These are phyloP conservation scores for Mycena floridula DNA, from an alignment of 768 basidiomycete genomes.

Conservation along the genomic window DNA sequence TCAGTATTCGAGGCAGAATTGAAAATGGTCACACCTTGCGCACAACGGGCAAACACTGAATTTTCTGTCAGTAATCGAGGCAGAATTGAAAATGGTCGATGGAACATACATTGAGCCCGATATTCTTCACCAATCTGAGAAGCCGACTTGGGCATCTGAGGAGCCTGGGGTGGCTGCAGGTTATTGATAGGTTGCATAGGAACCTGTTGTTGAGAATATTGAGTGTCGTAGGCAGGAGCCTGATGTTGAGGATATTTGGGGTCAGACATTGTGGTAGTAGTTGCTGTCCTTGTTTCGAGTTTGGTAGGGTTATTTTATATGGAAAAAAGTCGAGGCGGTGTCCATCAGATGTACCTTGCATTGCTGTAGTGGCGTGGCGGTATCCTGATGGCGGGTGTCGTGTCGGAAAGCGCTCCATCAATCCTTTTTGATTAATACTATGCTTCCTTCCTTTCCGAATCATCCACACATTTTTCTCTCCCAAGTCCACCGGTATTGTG, in stretches of 20 bases:
- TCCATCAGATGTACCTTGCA: neutral
- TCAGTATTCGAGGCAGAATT: neutral
- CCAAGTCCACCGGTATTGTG: no score
- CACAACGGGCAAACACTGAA: constrained; percentile 18
- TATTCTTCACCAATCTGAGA: constrained; percentile 20
- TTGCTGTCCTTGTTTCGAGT: neutral
- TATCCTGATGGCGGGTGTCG: no score
- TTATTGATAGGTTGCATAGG: neutral
- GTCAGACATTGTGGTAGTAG: neutral
- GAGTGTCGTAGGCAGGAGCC: neutral
- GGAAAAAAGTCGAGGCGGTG: neutral
- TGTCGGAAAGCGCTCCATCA: no score
- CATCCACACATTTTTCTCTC: no score
- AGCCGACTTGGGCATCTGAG: constrained; percentile 3
- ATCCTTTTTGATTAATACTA: no score
- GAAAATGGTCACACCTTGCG: constrained; percentile 11
- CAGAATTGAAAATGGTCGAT: neutral
- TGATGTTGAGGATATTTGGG: neutral
- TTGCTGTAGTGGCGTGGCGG: no score
- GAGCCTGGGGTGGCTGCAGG: constrained; percentile 3
- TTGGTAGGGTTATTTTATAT: neutral
- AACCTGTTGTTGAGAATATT: neutral
- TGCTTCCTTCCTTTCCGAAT: no score
- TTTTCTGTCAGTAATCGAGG: neutral
- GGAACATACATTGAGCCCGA: constrained; percentile 15